Conservation (phyloP, 345 rosid genomes). For the Linum usitatissimum region DNA sequence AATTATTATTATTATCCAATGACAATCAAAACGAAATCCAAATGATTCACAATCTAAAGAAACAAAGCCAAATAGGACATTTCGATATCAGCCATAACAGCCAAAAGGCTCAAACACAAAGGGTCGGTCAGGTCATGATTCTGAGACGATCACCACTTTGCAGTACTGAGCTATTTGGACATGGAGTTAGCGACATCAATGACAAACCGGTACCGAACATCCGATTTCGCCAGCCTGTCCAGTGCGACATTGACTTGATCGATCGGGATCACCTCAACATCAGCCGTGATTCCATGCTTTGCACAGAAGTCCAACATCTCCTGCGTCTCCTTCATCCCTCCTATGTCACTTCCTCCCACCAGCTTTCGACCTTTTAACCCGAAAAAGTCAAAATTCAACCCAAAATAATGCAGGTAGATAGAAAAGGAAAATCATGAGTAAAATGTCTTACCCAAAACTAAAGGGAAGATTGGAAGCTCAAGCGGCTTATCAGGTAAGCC, state of each 20-base stretch:
- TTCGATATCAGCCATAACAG: no score
- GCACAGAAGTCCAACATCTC: constrained; percentile 92
- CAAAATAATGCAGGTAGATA: no score
- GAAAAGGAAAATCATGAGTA: neutral
- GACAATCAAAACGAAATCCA: no score
- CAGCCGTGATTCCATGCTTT: constrained; percentile 57
- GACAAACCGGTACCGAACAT: constrained; percentile 81
- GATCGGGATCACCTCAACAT: constrained; percentile 65
- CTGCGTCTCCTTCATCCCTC: constrained; percentile 75
- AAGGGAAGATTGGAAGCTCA: constrained; percentile 59
- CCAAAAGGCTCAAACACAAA: no score
- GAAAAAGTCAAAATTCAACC: neutral
- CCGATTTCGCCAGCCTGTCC: constrained; percentile 86
- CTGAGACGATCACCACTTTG: neutral
- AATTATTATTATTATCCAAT: no score
- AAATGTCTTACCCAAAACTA: constrained; percentile 37
- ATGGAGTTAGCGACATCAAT: constrained; percentile 69
- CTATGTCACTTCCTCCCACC: constrained; percentile 68
- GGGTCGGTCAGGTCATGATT: neutral
- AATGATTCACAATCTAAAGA: neutral
- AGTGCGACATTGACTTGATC: constrained; percentile 64
- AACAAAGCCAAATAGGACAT: no score
- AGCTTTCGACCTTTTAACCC: constrained; percentile 49
- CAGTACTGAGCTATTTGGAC: constrained; percentile 18
- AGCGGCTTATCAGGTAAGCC: constrained; percentile 78